Evolutionary conservation across 768 basidiomycete species (phyloP), one percentile per base, ranked within the genome.

Genomic region (Pluteus cervinus): DNA sequence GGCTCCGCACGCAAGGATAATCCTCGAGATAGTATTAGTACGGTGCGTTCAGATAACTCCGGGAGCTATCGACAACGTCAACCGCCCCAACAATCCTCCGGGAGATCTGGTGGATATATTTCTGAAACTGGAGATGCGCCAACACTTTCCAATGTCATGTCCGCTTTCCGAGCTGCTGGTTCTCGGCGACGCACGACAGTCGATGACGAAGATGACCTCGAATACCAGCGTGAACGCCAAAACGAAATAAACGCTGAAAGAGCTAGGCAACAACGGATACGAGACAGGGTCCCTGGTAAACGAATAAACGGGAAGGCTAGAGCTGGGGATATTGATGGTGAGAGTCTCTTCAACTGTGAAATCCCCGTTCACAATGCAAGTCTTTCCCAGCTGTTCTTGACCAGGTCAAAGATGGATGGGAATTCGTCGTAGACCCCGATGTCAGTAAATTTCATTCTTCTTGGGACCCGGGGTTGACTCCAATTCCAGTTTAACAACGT

Each of bases 391-490:
- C 86, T 44, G 73, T 94, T 10, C 61, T 96, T 44, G 81, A 88
- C 46, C 79, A 88, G 57, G 86, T 96, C 46, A 80, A 75, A 53
- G 82, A 86, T 47, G 89, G 85, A 39, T 96, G 91, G 91, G 86
- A 87, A 49, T 83, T 89, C 51, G 81, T 91, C 22, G 77, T 82
- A 38, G 76, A 88, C 43, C 74, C 83, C 24, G 83, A 89, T 57
- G 88, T 89, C 57, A 63, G 75, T 49, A 31, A 26, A 37, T 43
- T 30, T 36, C 15, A 18, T 29, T 22, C 16, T 37, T 15, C 43
- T 29, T 36, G 28, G 28, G 37, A 39, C 34, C 24, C 44, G 48
- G 29, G 29, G 26, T 44, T 18, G 32, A 16, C 15, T 22, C 30
- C 26, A 40, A 32, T 36, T 20, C 24, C 50, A 92, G 82, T 99